phyloP scores from a whole-genome alignment of 192 early-diverging fungal genomes.

The Backusella psychrophila region DNA sequence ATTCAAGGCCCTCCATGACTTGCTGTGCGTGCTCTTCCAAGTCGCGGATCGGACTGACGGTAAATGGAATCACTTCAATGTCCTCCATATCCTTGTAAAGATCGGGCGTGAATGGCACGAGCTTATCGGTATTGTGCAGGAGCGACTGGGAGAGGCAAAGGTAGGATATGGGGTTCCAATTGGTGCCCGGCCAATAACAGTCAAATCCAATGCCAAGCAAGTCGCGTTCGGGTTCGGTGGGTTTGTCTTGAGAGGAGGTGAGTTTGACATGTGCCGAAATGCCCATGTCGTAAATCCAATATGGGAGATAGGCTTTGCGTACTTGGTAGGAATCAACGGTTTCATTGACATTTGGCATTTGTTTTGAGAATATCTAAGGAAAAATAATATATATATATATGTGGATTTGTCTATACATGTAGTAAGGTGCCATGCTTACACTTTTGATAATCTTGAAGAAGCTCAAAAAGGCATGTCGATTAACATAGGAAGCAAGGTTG shows the following conservation, averaged over 20 bases:
- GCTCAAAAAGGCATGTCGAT: conserved; percentile 20
- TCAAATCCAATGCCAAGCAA: conserved; percentile 25
- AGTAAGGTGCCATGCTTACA: conserved; percentile 1
- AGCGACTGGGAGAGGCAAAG: conserved; percentile 22
- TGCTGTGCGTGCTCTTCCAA: background rate
- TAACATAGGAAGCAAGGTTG: conserved; percentile 22
- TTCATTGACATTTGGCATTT: conserved; percentile 19
- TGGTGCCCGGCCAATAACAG: conserved; percentile 32
- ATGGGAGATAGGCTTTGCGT: conserved; percentile 31
- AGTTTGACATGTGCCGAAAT: conserved; percentile 5
- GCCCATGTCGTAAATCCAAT: conserved; percentile 36
- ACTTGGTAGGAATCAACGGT: conserved; percentile 13
- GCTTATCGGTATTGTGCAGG: background rate
- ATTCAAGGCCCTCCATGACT: background rate
- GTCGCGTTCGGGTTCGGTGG: background rate
- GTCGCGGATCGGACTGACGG: conserved; percentile 15
- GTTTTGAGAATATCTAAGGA: conserved; percentile 16
- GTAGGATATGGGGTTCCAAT: conserved; percentile 28
- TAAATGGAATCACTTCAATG: conserved; percentile 32
- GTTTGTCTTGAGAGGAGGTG: background rate
- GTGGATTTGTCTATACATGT: background rate
- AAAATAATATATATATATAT: too few relatives aligned
- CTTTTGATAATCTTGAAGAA: conserved; percentile 33
- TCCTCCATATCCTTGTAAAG: conserved; percentile 3
- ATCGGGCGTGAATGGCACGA: conserved; percentile 11